Percentiles rank a stretch among this genome's conserved stretches.
Conservation (phyloP, 83 land plant genomes). For the Isoetes engelmannii region DNA sequence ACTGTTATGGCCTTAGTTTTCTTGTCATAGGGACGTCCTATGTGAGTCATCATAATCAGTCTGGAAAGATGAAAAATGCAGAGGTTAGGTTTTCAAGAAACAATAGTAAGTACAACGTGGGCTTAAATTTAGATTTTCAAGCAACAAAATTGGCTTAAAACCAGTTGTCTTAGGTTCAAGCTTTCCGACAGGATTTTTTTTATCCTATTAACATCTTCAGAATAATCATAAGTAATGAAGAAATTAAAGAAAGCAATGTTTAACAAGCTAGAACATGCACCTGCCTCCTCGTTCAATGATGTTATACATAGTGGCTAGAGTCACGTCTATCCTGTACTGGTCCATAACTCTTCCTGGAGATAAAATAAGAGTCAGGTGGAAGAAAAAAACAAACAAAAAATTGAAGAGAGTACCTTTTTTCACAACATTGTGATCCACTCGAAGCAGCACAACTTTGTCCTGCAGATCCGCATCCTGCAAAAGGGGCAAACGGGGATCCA, state of each 20-base stretch:
- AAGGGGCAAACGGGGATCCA: slow-evolving; percentile 42
- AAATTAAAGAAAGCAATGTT: not conserved
- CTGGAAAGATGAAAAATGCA: slow-evolving; percentile 15
- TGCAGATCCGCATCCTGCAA: slow-evolving; percentile 47
- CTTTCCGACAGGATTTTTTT: too few species aligned
- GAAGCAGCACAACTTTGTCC: slow-evolving; percentile 51
- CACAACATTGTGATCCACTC: slow-evolving; percentile 55
- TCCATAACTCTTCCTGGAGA: slow-evolving; percentile 42
- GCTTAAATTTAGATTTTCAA: too few species aligned
- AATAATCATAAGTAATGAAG: too few species aligned
- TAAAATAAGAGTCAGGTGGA: not conserved
- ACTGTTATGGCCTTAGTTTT: slow-evolving; percentile 37
- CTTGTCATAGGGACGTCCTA: slow-evolving; percentile 46
- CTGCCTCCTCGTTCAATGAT: slow-evolving; percentile 56
- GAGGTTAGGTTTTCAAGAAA: not conserved
- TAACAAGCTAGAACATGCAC: slow-evolving; percentile 14
- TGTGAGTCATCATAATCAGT: slow-evolving; percentile 49
- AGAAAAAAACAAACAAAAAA: not conserved
- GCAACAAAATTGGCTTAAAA: too few species aligned
- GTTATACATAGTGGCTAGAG: slow-evolving; percentile 55
- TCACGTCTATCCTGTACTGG: slow-evolving; percentile 50
- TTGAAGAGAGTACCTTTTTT: slow-evolving; percentile 32
- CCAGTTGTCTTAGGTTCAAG: too few species aligned
- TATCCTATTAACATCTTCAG: too few species aligned
- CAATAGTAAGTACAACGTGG: not conserved